A percentile compares a stretch with the other conserved stretches of the same genome.
Evolutionary conservation across 805 yeast genomes (phyloP).

Genomic region (Ascoidea rubescens): DNA sequence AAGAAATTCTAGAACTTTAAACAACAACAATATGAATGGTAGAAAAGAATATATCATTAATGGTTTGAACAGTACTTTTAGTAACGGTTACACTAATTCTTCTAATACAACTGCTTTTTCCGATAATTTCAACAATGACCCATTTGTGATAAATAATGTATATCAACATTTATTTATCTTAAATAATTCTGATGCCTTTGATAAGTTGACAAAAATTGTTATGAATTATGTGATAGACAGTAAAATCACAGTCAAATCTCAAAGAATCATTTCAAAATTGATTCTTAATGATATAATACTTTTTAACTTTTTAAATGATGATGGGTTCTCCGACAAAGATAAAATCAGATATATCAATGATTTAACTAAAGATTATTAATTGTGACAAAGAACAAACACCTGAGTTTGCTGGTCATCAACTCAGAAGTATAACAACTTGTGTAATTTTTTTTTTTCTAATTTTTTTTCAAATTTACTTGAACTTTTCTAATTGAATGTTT

Average conservation of each 20-base stretch:
- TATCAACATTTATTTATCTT: neutral
- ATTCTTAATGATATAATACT: conserved; percentile 4
- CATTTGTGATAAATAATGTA: neutral
- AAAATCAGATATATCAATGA: conserved; percentile 3
- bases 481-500: no score
- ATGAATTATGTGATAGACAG: conserved; percentile 6
- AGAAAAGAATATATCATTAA: neutral
- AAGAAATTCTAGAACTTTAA: neutral
- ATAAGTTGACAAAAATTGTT: conserved; percentile 3
- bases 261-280: conserved; percentile 2
- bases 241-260: conserved; percentile 1
- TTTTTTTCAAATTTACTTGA: no score
- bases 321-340: conserved; percentile 1
- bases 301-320: conserved; percentile 4
- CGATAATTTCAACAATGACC: neutral
- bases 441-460: no score
- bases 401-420: no score
- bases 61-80: neutral
- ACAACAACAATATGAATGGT: neutral
- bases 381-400: no score
- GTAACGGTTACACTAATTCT: neutral
- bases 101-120: neutral
- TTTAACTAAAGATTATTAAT: neutral
- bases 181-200: neutral
- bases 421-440: no score